Conservation (phyloP, 2,329 filamentous ascomycete genomes). For the Laburnicola sp. region DNA sequence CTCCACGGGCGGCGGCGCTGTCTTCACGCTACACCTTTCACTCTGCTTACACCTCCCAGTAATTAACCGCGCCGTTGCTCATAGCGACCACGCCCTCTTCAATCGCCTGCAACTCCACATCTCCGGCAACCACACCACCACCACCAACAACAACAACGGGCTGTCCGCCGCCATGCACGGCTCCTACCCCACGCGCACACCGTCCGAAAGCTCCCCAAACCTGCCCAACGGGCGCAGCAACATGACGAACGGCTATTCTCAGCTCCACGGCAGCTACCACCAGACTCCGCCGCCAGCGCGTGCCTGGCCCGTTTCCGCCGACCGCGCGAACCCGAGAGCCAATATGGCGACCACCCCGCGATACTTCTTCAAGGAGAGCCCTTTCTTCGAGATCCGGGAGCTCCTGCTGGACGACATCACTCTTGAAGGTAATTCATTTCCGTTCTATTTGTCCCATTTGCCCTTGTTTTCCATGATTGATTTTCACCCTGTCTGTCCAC, state of each 20-base stretch:
- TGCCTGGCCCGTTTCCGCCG: slow-evolving; percentile 13
- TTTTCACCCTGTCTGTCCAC: not conserved
- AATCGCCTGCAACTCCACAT: slow-evolving; percentile 47
- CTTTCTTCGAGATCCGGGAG: slow-evolving; percentile 76
- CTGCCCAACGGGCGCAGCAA: slow-evolving; percentile 26
- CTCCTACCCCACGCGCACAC: slow-evolving; percentile 23
- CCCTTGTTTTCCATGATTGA: not conserved
- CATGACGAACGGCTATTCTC: slow-evolving; percentile 27
- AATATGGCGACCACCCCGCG: slow-evolving; percentile 24
- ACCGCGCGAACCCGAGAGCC: slow-evolving; percentile 12
- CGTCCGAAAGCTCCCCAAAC: slow-evolving; percentile 20
- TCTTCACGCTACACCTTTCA: slow-evolving; percentile 11
- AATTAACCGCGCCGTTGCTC: slow-evolving; percentile 40
- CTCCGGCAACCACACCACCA: too few species aligned
- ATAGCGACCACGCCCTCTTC: slow-evolving; percentile 41
- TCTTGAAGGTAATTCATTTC: slow-evolving; percentile 67
- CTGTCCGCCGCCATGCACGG: slow-evolving; percentile 30
- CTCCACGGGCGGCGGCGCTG: not conserved
- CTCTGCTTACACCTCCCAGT: slow-evolving; percentile 31
- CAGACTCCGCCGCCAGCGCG: slow-evolving; percentile 19
- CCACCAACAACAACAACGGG: slow-evolving; percentile 48
- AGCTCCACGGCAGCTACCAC: slow-evolving; percentile 16
- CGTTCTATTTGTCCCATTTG: slow-evolving; percentile 30
- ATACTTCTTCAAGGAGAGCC: slow-evolving; percentile 71
- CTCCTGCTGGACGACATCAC: slow-evolving; percentile 66